These are phyloP conservation scores for Saccharomyces hybrid DNA, from an alignment of 1,139 yeast species.

Conservation along the genomic window DNA sequence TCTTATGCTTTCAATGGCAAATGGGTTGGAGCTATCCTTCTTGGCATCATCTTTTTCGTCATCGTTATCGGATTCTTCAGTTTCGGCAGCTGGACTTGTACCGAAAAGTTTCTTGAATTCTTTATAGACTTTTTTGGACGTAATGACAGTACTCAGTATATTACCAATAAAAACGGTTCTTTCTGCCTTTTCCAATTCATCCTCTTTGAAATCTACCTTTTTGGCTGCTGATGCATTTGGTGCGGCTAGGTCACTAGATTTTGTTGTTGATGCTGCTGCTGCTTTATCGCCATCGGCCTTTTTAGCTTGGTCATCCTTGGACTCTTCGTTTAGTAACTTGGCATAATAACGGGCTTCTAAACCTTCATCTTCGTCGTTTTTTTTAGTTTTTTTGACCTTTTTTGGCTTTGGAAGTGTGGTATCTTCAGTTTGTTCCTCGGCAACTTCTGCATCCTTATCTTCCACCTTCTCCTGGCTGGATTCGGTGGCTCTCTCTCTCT, in stretches of 20 bases:
- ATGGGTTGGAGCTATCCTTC: conserved; percentile 7
- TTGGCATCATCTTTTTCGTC: conserved; percentile 11
- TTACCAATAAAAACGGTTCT: conserved; percentile 88
- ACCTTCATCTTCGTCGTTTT: conserved; percentile 38
- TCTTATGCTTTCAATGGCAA: conserved; percentile 65
- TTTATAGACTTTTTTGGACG: conserved; percentile 55
- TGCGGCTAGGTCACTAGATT: conserved; percentile 8
- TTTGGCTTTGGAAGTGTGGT: conserved; percentile 10
- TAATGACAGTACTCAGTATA: conserved; percentile 57
- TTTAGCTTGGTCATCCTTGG: conserved; percentile 16
- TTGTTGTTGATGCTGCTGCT: conserved; percentile 7
- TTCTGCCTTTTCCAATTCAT: conserved; percentile 77
- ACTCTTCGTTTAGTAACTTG: conserved; percentile 33
- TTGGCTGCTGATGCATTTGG: conserved; percentile 24
- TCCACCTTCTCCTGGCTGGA: conserved; percentile 12
- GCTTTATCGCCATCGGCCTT: conserved; percentile 2
- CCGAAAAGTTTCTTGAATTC: conserved; percentile 56
- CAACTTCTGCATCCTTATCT: conserved; percentile 14
- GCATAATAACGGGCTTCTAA: conserved; percentile 43
- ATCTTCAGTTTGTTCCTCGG: conserved; percentile 7
- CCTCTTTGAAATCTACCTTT: conserved; percentile 44
- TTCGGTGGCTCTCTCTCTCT: conserved; percentile 6
- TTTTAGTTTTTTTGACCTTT: conserved; percentile 26
- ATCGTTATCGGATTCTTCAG: conserved; percentile 8
- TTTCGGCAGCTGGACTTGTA: conserved; percentile 33